phyloP scores from a whole-genome alignment of 2,329 filamentous ascomycete genomes.

The Colletotrichum sp. region DNA sequence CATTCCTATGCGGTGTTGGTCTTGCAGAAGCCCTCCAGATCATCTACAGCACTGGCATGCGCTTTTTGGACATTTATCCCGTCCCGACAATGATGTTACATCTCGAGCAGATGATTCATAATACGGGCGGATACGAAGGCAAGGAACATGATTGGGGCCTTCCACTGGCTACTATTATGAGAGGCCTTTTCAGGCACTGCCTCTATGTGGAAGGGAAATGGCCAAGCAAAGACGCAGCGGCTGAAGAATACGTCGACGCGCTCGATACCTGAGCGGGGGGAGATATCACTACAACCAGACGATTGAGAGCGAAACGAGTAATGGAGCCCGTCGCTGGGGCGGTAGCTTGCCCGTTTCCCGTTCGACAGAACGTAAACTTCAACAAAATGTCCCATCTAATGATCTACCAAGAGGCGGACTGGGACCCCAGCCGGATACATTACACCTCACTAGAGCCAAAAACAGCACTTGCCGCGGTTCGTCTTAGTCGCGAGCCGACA shows the following conservation, averaged over 20 bases:
- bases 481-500: slow-evolving; percentile 26
- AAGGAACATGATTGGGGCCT: too few species aligned
- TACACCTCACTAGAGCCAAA: slow-evolving; percentile 31
- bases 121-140: neutral
- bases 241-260: too few species aligned
- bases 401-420: slow-evolving; percentile 34
- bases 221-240: too few species aligned
- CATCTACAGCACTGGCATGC: slow-evolving; percentile 37
- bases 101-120: slow-evolving; percentile 49
- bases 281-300: neutral
- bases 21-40: slow-evolving; percentile 48
- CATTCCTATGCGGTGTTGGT: slow-evolving; percentile 50
- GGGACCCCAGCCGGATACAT: slow-evolving; percentile 39
- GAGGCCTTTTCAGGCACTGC: too few species aligned
- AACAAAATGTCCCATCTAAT: slow-evolving; percentile 37
- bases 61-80: slow-evolving; percentile 42
- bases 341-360: neutral
- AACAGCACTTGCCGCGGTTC: slow-evolving; percentile 29
- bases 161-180: too few species aligned
- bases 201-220: too few species aligned
- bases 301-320: neutral
- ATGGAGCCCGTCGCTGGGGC: neutral
- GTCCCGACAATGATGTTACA: slow-evolving; percentile 46
- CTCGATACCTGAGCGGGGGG: too few species aligned
- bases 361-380: slow-evolving; percentile 19